These are phyloP conservation scores for Halenospora varia DNA, from an alignment of 495 filamentous ascomycete species.

Conservation along the genomic window DNA sequence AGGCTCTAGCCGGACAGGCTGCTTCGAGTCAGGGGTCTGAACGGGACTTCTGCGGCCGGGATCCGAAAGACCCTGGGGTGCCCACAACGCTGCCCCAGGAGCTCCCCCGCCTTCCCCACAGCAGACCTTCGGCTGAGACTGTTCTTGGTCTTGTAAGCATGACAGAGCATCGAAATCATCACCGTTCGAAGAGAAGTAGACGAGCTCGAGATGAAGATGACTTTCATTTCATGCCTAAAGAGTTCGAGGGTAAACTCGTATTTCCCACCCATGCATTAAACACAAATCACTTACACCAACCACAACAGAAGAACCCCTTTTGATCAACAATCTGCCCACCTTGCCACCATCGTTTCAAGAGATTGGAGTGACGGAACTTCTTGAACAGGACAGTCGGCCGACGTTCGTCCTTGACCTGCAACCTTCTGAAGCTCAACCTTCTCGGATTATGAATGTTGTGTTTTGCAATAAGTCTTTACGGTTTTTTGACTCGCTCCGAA, in stretches of 20 bases:
- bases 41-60: neutral
- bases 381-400: constrained; percentile 62
- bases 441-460: constrained; percentile 4
- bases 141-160: neutral
- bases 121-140: neutral
- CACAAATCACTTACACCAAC: neutral
- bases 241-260: neutral
- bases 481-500: constrained; percentile 16
- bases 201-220: neutral
- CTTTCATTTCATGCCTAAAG: neutral
- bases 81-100: neutral
- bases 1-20: too few relatives aligned
- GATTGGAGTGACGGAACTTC: constrained; percentile 56
- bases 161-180: neutral
- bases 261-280: neutral
- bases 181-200: neutral
- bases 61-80: neutral
- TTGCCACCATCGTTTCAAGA: constrained; percentile 20
- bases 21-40: too few relatives aligned
- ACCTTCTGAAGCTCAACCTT: neutral
- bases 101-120: neutral
- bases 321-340: neutral
- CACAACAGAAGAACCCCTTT: neutral
- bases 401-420: constrained; percentile 62
- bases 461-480: constrained; percentile 14